Evolutionary conservation across 306 rosid genomes (phyloP), one percentile per base, ranked within the genome.

Genomic region (Hippophae tibetana): DNA sequence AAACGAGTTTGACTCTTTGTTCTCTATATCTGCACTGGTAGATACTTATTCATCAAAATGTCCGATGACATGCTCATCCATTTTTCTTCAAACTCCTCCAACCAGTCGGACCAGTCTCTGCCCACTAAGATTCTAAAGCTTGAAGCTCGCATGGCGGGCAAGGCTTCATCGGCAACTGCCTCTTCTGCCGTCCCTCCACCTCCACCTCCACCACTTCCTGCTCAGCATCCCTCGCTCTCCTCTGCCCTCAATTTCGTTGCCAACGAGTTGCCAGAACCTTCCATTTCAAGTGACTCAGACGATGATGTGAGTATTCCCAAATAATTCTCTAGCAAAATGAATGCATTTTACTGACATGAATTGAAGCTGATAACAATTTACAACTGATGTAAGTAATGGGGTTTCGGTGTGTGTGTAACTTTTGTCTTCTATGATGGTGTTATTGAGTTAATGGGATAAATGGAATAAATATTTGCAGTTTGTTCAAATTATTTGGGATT

Each of bases 121-220:
- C 99, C 99, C 54, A 82, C 94, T 9, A 89, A 89, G 81, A 89
- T 93, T 73, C 97, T 97, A 52, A 93, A 89, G 83, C 83, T 93
- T 65, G 99, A 93, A 73, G 97, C 99, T 82, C 99, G 97, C 43
- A 84, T 93, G 99, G 80, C 68, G 10, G 94, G 99, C 27, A 89
- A 89, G 74, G 78, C 81, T 60, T 77, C 97, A 14, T 74, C 94
- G 10, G 63, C 74, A 18, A 62, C 80, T 51, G 66, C 76, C 25
- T 7, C 58, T 26, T 43, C 59, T 46, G 25, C 57, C 18, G 68
- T 68, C 1, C 54, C 74, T 46, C 40, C 82, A 18, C 23, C 74
- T 46, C 40, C 82, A 18, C 23, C 42, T 67, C 95, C 14, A 60
- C 75, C 25, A 60, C 76, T 49, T 63, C 71, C 42, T 10, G 58